Evolutionary conservation across 768 basidiomycete species (phyloP), one percentile per base, ranked within the genome.

Genomic region (Mycena alexandri): DNA sequence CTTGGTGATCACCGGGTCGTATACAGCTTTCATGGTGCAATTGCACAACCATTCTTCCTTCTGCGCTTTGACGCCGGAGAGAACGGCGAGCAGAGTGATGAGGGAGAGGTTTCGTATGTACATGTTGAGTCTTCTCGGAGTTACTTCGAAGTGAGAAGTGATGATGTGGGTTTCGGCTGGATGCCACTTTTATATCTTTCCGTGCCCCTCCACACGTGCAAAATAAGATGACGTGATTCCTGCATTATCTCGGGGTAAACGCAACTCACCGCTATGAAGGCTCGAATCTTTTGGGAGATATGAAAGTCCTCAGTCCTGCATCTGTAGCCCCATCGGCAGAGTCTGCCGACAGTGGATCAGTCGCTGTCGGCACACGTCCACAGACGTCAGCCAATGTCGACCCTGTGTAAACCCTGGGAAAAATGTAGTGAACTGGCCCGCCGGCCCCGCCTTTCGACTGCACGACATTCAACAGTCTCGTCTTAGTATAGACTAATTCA

Each of bases 31-130:
- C 33, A 29, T 57, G 25, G 56, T 57, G 56, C 56, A 57, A 29
- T 57, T n/a, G 56, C 56, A 57, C 43, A 57, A 46, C 56, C 56
- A 57, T 29, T 57, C 25, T 57, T 57, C 25, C 56, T 57, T 33
- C 56, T 57, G 43, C 56, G 24, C 56, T 9, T 44, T 57, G 16
- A 46, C 56, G 56, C 6, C 42, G 56, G 56, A 57, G 25, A 57
- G 33, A 57, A 57, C 25, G 12, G 55, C 55, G 24, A 56, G 38
- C 24, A 56, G 41, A 56, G 54, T 43, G 54, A 56, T 25, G 41
- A 56, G 38, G 41, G 55, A 43, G 55, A 57, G 43, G 1, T 57
- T 57, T 57, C 29, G 43, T 43, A 57, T 57, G 43, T 46, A 57
- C 56, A 57, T 57, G 42, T 57, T 33, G 42, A 33, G 33, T 8